Percentiles rank a stretch among this genome's conserved stretches.
These are phyloP conservation scores for Pezicula radicicola DNA, from an alignment of 2,329 filamentous ascomycete genomes.

Conservation along the genomic window DNA sequence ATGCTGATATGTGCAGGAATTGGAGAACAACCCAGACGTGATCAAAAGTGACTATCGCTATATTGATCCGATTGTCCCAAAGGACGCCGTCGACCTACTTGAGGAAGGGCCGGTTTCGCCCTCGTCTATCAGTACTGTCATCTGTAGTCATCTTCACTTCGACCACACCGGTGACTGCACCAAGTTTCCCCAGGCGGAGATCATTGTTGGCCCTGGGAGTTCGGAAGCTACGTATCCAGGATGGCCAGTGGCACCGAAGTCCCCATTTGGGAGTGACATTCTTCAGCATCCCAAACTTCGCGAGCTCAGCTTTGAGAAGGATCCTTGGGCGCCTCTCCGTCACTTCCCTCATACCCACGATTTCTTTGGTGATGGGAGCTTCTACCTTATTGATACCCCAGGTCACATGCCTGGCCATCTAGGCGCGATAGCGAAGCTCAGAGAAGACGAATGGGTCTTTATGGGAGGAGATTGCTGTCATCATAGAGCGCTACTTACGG, in stretches of 20 bases:
- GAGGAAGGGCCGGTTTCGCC: background rate
- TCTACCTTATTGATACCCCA: conserved; percentile 37
- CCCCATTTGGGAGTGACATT: background rate
- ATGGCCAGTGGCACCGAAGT: conserved; percentile 28
- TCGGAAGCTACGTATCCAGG: conserved; percentile 35
- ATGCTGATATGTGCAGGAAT: too few relatives aligned
- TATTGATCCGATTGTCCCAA: too few relatives aligned
- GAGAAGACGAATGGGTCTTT: conserved; percentile 32
- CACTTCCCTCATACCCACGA: too few relatives aligned
- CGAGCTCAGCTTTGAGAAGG: conserved; percentile 8
- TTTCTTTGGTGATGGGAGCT: conserved; percentile 39
- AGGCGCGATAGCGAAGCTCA: conserved; percentile 34
- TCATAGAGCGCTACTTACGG: too few relatives aligned
- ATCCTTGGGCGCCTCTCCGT: conserved; percentile 34
- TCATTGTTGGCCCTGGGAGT: conserved; percentile 42
- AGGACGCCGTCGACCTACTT: background rate
- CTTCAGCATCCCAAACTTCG: background rate
- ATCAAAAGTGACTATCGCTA: too few relatives aligned
- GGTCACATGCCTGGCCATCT: conserved; percentile 36
- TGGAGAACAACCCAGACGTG: too few relatives aligned
- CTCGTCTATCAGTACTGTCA: background rate
- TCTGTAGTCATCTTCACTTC: conserved; percentile 26
- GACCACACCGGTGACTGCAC: conserved; percentile 38
- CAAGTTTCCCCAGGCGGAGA: conserved; percentile 36
- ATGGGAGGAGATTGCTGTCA: conserved; percentile 40